Evolutionary conservation across 1,139 yeast genomes (phyloP).

Genomic region (Yamadazyma aaseri): DNA sequence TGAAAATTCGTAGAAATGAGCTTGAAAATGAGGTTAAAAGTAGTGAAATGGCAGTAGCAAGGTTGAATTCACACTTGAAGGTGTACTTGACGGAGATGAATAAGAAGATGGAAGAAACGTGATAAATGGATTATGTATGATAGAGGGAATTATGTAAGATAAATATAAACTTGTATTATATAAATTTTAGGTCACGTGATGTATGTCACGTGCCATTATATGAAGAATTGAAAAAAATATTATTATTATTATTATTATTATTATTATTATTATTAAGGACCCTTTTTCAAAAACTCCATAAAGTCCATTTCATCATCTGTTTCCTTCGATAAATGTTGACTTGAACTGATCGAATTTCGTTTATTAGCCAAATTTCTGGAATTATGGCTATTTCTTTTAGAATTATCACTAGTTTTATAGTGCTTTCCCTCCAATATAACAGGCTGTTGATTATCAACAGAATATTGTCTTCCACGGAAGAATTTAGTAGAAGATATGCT

Average conservation of each 20-base stretch:
- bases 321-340: constrained; percentile 13
- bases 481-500: constrained; percentile 13
- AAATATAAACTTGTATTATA: not conserved
- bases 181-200: too few relatives aligned
- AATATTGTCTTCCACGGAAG: constrained; percentile 15
- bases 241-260: too few relatives aligned
- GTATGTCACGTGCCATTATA: too few relatives aligned
- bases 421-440: constrained; percentile 17
- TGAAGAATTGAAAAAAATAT: too few relatives aligned
- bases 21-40: constrained; percentile 56
- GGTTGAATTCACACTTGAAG: constrained; percentile 28
- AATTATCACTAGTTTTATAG: constrained; percentile 5
- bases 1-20: constrained; percentile 39
- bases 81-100: constrained; percentile 18
- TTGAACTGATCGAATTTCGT: constrained; percentile 15
- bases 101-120: constrained; percentile 10
- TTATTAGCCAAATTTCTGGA: constrained; percentile 12
- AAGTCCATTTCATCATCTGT: constrained; percentile 46
- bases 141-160: not conserved
- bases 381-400: constrained; percentile 13
- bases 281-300: constrained; percentile 45
- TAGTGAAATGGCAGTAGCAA: constrained; percentile 53
- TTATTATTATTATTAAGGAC: constrained; percentile 26
- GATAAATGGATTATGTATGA: not conserved
- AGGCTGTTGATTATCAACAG: constrained; percentile 18